These are phyloP conservation scores for Drosera spatulata DNA, from an alignment of 179 eudicot species.

Conservation along the genomic window DNA sequence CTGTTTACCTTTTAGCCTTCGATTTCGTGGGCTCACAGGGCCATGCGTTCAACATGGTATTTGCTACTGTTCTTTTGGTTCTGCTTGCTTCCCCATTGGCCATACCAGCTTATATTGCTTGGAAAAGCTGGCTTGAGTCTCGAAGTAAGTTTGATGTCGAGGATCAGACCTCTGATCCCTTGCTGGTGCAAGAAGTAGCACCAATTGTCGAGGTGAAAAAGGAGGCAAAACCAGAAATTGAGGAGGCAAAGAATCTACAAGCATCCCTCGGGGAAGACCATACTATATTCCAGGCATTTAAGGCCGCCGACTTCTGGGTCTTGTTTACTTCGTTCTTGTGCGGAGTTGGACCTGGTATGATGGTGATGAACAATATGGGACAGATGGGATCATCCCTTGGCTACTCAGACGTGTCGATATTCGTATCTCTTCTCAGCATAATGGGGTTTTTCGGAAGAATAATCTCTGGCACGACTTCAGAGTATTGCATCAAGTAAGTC, in stretches of 20 bases:
- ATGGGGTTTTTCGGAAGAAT: conserved; percentile 89
- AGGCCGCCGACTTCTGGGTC: conserved; percentile 80
- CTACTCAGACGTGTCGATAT: conserved; percentile 67
- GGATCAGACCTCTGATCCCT: conserved; percentile 26
- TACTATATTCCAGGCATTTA: conserved; percentile 58
- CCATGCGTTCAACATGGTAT: conserved; percentile 19
- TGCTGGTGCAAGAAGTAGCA: conserved; percentile 21
- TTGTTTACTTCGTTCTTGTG: conserved; percentile 78
- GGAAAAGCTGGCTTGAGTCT: conserved; percentile 19
- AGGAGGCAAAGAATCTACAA: conserved; percentile 17
- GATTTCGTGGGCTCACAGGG: conserved; percentile 58
- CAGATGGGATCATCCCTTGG: conserved; percentile 91
- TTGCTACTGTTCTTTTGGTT: conserved; percentile 37
- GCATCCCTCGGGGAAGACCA: conserved; percentile 87
- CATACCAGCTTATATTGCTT: conserved; percentile 45
- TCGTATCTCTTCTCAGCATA: conserved; percentile 77
- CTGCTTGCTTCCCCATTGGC: conserved; percentile 58
- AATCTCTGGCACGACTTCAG: conserved; percentile 66
- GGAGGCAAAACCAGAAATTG: conserved; percentile 5
- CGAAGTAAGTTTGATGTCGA: conserved; percentile 22
- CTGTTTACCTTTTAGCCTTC: conserved; percentile 48
- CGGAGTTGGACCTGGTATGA: conserved; percentile 88
- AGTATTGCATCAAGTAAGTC: conserved; percentile 78
- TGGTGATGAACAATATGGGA: conserved; percentile 93
- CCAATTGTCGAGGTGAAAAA: conserved; percentile 9